phyloP scores from a whole-genome alignment of 1,139 yeast genomes.

The Kodamaea anthophila region DNA sequence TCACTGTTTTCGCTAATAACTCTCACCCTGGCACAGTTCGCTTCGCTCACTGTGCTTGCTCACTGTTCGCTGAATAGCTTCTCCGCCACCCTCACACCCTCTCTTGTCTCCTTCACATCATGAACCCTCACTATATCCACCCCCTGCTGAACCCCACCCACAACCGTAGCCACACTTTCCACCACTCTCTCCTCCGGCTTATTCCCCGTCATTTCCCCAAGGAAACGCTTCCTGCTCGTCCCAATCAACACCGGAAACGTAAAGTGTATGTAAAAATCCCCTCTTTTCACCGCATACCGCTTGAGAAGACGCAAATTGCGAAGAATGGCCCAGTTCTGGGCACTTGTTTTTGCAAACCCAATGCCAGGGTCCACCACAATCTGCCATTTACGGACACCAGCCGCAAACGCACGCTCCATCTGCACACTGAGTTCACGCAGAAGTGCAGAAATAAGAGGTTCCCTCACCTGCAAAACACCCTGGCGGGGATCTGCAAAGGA shows the following conservation, averaged over 20 bases:
- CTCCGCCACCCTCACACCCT: too few species aligned
- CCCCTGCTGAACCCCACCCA: constrained; percentile 68
- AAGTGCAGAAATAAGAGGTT: constrained; percentile 41
- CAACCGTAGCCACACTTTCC: constrained; percentile 73
- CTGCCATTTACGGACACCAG: constrained; percentile 85
- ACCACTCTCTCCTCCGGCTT: constrained; percentile 46
- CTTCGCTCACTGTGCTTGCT: too few species aligned
- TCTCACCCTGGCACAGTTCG: too few species aligned
- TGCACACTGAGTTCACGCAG: constrained; percentile 59
- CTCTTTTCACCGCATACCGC: constrained; percentile 34
- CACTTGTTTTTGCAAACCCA: constrained; percentile 78
- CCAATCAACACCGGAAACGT: constrained; percentile 71
- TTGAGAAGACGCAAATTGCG: constrained; percentile 53
- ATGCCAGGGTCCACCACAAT: constrained; percentile 88
- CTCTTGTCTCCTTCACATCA: constrained; percentile 63
- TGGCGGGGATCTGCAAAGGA: constrained; percentile 24
- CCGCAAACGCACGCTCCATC: constrained; percentile 48
- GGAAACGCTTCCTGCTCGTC: constrained; percentile 80
- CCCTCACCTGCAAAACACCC: constrained; percentile 16
- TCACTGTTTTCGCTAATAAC: too few species aligned
- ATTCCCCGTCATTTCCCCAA: constrained; percentile 66
- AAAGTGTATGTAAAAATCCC: constrained; percentile 33
- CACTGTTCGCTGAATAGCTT: too few species aligned
- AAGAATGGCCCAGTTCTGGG: constrained; percentile 64
- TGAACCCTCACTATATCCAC: constrained; percentile 87